Evolutionary conservation across 2,329 filamentous ascomycete genomes (phyloP), one percentile per base, ranked within the genome.

Genomic region (Beauveria varroae): DNA sequence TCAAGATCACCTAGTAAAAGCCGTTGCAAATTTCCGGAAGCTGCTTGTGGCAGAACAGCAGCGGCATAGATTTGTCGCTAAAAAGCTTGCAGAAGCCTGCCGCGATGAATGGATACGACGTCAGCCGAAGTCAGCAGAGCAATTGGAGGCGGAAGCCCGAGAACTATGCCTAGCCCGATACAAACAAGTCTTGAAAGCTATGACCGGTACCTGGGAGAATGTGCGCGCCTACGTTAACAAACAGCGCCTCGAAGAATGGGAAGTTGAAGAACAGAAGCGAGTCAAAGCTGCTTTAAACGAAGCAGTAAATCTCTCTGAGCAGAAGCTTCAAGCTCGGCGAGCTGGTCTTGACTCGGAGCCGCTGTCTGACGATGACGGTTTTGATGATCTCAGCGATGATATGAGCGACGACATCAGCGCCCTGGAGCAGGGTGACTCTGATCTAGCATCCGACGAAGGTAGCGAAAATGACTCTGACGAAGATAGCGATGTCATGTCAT

Each of bases 1-100:
- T 67, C 83, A 86, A 69, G 93, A 98, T 69, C 90, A 98, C 70
- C 81, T 98, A 58, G 80, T 89, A 51, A 87, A 87, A 52, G 93
- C 96, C 64, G 87, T 89, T 62, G 71, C 88, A 14, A 88, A 93
- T 67, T 93, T 98, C 67, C 86, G 90, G 53, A 89, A 86, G 68
- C 79, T 98, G 41, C 84, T 98, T 76, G 75, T 87, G 3, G 84
- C 86, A 62, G 95, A 99, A 72, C 89, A 92, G 67, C 84, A 85
- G 64, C 82, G 87, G 14, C 93, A 98, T 73, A 85, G 85, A 41
- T 79, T 83, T n/a, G 79, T 82, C 3, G 93, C 93, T 1, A 96
- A 92, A 72, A 85, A 85, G 58, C 74, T 96, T 58, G 93, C 93
- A 1, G 85, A 90, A 68, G 88, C 90, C 50, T 91, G 90, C 67